Percentiles rank a stretch among this genome's conserved stretches.
These are phyloP conservation scores for Skeletonema costatum DNA, from an alignment of 108 stramenopile species.

Conservation along the genomic window DNA sequence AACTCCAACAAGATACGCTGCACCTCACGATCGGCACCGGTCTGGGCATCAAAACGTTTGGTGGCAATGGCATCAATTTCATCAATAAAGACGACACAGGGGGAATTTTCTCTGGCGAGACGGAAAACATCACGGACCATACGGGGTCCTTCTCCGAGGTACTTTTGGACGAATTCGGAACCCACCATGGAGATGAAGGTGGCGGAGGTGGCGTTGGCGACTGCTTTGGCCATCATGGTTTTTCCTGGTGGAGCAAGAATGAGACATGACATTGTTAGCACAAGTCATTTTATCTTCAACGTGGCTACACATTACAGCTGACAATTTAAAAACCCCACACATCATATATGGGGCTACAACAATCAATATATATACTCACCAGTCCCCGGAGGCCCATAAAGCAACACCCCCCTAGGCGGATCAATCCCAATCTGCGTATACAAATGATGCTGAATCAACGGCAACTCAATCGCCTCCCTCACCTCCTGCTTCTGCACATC, in stretches of 20 bases:
- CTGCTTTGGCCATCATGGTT: slow-evolving; percentile 99
- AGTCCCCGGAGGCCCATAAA: slow-evolving; percentile 87
- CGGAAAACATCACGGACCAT: slow-evolving; percentile 99
- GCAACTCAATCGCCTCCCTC: slow-evolving; percentile 98
- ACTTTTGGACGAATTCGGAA: slow-evolving; percentile 99
- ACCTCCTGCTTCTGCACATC: slow-evolving; percentile 99
- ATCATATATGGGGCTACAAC: too few species aligned
- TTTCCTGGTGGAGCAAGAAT: slow-evolving; percentile 81
- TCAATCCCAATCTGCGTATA: slow-evolving; percentile 99
- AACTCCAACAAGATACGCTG: slow-evolving; percentile 98
- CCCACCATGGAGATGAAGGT: slow-evolving; percentile 99
- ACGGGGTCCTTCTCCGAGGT: slow-evolving; percentile 98
- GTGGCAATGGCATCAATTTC: slow-evolving; percentile 99
- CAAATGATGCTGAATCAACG: slow-evolving; percentile 96
- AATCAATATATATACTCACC: slow-evolving; percentile 27
- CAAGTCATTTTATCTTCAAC: neutral
- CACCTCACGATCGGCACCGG: slow-evolving; percentile 99
- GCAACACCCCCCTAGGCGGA: slow-evolving; percentile 97
- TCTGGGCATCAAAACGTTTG: slow-evolving; percentile 99
- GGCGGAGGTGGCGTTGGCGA: slow-evolving; percentile 97
- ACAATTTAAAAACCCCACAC: neutral
- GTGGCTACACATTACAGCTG: too few species aligned
- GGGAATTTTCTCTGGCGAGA: slow-evolving; percentile 97
- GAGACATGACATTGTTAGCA: neutral
- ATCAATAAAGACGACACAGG: slow-evolving; percentile 98